Conservation (phyloP, 75 land plant species). For the Pinus albicaulis region DNA sequence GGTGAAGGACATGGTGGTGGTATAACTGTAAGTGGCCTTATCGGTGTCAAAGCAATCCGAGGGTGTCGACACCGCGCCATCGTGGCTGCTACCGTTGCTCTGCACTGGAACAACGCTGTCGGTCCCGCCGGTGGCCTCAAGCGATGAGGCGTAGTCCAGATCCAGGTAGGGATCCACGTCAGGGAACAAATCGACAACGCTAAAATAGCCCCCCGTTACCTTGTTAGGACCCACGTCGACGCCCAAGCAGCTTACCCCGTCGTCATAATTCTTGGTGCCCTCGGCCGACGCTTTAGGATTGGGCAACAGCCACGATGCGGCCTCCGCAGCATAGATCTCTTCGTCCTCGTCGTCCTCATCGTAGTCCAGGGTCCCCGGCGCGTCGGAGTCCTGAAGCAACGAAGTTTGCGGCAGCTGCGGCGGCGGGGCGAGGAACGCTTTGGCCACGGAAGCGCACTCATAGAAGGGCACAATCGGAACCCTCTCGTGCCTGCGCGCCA, state of each 20-base stretch:
- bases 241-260: constrained; percentile 2
- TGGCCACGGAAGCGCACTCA: constrained; percentile 14
- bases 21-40: constrained; percentile 30
- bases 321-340: constrained; percentile 29
- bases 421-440: background rate
- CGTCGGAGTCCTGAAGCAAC: background rate
- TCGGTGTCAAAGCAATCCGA: constrained; percentile 13
- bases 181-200: constrained; percentile 35
- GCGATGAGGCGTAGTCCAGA: constrained; percentile 46
- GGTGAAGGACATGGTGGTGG: constrained; percentile 37
- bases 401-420: background rate
- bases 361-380: background rate
- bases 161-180: constrained; percentile 81
- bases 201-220: background rate
- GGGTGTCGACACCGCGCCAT: background rate
- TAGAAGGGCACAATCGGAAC: constrained; percentile 41
- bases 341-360: background rate
- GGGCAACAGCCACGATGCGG: constrained; percentile 71
- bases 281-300: constrained; percentile 30
- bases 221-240: background rate
- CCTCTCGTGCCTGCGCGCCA: constrained; percentile 73
- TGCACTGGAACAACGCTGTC: constrained; percentile 75
- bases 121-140: constrained; percentile 23
- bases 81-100: background rate
- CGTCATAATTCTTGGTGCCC: constrained; percentile 15